phyloP scores from a whole-genome alignment of 2,329 filamentous ascomycete species.

The Trichoderma sp. region DNA sequence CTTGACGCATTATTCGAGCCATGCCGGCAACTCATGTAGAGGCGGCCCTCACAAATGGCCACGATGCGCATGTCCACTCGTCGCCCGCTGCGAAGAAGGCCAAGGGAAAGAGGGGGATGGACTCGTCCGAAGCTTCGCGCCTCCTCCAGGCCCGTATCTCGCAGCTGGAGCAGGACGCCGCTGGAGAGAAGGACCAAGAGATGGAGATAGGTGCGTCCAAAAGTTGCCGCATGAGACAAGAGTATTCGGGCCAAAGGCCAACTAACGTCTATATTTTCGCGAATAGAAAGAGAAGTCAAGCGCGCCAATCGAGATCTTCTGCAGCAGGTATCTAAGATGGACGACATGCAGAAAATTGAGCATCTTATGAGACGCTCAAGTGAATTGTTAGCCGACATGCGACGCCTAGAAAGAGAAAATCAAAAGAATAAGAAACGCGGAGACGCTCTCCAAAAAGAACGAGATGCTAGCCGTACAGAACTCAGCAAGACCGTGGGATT shows the following conservation, averaged over 20 bases:
- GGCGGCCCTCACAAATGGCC: conserved; percentile 45
- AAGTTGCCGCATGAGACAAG: conserved; percentile 3
- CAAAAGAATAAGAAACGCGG: conserved; percentile 94
- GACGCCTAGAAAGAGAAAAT: conserved; percentile 89
- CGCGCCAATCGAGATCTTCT: conserved; percentile 90
- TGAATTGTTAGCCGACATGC: conserved; percentile 91
- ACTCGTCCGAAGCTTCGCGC: conserved; percentile 88
- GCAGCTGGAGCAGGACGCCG: conserved; percentile 89
- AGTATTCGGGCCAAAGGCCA: neutral
- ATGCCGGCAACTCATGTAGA: conserved; percentile 48
- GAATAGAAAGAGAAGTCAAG: conserved; percentile 83
- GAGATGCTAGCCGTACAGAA: conserved; percentile 85
- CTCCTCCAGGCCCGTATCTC: conserved; percentile 91
- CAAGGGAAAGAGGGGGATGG: conserved; percentile 81
- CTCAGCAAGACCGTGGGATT: conserved; percentile 86
- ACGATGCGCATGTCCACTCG: conserved; percentile 43
- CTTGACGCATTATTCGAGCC: conserved; percentile 30
- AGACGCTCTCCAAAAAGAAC: conserved; percentile 94
- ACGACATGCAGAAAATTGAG: conserved; percentile 88
- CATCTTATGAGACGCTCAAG: conserved; percentile 87
- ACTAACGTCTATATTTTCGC: conserved; percentile 9
- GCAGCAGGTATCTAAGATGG: conserved; percentile 87
- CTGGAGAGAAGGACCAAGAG: conserved; percentile 93
- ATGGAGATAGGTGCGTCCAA: conserved; percentile 79
- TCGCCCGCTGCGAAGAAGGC: conserved; percentile 63